phyloP scores from a whole-genome alignment of 108 stramenopile species.

The Conticribra guillardii region DNA sequence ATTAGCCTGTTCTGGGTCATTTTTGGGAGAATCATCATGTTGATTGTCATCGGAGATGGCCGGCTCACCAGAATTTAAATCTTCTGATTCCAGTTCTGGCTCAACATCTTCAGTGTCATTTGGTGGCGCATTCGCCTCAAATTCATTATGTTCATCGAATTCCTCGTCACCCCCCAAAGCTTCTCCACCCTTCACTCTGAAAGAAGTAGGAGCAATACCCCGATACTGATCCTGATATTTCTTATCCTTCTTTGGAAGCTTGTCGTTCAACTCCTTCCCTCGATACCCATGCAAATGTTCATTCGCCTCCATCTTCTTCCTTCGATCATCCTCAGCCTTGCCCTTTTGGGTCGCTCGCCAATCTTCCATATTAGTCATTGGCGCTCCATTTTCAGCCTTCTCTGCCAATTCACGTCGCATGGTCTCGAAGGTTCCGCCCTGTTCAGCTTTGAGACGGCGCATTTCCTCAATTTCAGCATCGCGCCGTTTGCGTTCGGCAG shows the following conservation, averaged over 20 bases:
- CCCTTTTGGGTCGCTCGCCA: slow-evolving; percentile 16
- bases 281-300: slow-evolving; percentile 36
- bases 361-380: slow-evolving; percentile 24
- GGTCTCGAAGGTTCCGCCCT: slow-evolving; percentile 2
- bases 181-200: slow-evolving; percentile 9
- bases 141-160: not conserved
- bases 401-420: not conserved
- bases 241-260: slow-evolving; percentile 7
- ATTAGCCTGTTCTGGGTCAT: not conserved
- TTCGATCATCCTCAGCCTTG: slow-evolving; percentile 27
- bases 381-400: slow-evolving; percentile 28
- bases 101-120: not conserved
- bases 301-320: slow-evolving; percentile 40
- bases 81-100: not conserved
- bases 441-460: slow-evolving; percentile 26
- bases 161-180: not conserved
- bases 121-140: slow-evolving; percentile 1
- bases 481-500: slow-evolving; percentile 33
- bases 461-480: slow-evolving; percentile 48
- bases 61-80: not conserved
- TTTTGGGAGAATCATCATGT: not conserved
- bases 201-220: too few relatives aligned
- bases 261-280: slow-evolving; percentile 12
- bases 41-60: not conserved
- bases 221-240: slow-evolving; percentile 4